Evolutionary conservation across 179 eudicot genomes (phyloP).

Genomic region (Spinacia oleracea): DNA sequence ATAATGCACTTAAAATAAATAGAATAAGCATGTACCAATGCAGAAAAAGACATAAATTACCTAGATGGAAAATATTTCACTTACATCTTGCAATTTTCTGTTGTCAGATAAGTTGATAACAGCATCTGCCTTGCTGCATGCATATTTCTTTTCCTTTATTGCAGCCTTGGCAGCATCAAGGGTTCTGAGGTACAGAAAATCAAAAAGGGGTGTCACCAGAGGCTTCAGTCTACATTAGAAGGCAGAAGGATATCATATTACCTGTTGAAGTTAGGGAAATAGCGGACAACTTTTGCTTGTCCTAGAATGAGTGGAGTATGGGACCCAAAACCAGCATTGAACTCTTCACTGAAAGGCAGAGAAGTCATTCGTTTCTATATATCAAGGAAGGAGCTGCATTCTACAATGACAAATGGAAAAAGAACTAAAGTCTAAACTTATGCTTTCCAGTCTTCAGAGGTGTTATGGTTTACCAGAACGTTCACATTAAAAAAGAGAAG

Average conservation of each 20-base stretch:
- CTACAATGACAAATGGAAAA: not conserved
- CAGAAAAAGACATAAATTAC: not conserved
- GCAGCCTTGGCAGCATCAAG: slow-evolving; percentile 73
- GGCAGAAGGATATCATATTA: slow-evolving; percentile 31
- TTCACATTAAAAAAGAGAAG: too few relatives aligned
- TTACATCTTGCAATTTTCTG: slow-evolving; percentile 74
- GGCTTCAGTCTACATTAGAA: slow-evolving; percentile 16
- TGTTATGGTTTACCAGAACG: too few relatives aligned
- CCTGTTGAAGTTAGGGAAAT: slow-evolving; percentile 77
- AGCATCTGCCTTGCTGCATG: slow-evolving; percentile 64
- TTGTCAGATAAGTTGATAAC: slow-evolving; percentile 63
- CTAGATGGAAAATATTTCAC: slow-evolving; percentile 26
- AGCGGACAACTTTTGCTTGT: slow-evolving; percentile 85
- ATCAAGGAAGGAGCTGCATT: not conserved
- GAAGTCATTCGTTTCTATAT: slow-evolving; percentile 5
- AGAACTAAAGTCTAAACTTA: not conserved
- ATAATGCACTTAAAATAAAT: not conserved
- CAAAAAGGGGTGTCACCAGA: slow-evolving; percentile 16
- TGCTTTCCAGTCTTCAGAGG: not conserved
- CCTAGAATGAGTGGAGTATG: slow-evolving; percentile 89
- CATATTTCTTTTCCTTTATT: slow-evolving; percentile 68
- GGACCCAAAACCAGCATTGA: slow-evolving; percentile 94
- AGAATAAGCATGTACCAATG: slow-evolving; percentile 11
- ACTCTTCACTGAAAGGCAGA: slow-evolving; percentile 75
- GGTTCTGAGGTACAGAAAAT: slow-evolving; percentile 54